Conservation (phyloP, 352 stramenopile species). For the Pythium utonaiense region DNA sequence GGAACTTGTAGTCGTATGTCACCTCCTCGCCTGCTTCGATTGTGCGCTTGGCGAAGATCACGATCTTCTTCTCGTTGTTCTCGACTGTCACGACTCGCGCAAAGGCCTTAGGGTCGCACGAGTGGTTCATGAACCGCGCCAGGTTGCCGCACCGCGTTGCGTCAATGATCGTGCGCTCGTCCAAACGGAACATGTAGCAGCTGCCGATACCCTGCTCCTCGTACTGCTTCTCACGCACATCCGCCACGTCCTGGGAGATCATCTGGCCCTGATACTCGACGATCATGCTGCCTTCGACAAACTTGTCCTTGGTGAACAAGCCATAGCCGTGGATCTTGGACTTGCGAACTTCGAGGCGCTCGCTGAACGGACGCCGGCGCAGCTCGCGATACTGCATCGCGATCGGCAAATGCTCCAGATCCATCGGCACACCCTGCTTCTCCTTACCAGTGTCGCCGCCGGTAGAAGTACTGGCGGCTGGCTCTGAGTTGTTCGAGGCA, state of each 20-base stretch:
- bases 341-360: constrained; percentile 89
- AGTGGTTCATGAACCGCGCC: constrained; percentile 97
- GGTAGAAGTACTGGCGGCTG: neutral
- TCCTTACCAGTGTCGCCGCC: constrained; percentile 19
- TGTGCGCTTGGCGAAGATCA: constrained; percentile 92
- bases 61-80: constrained; percentile 93
- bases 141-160: constrained; percentile 92
- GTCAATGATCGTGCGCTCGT: constrained; percentile 94
- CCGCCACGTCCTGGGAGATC: constrained; percentile 88
- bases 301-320: constrained; percentile 92
- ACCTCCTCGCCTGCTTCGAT: constrained; percentile 93
- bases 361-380: constrained; percentile 86
- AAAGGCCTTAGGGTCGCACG: constrained; percentile 93
- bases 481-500: neutral
- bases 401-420: constrained; percentile 77
- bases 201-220: constrained; percentile 91
- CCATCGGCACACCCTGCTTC: constrained; percentile 50
- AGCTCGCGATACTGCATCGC: constrained; percentile 92
- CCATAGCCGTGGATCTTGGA: constrained; percentile 96
- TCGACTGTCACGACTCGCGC: constrained; percentile 87
- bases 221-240: constrained; percentile 93
- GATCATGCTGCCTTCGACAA: constrained; percentile 93
- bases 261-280: constrained; percentile 96
- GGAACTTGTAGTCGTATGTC: constrained; percentile 98
- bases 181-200: constrained; percentile 98